Evolutionary conservation across 331 rosid species (phyloP).

Genomic region (Rosa hybrid): DNA sequence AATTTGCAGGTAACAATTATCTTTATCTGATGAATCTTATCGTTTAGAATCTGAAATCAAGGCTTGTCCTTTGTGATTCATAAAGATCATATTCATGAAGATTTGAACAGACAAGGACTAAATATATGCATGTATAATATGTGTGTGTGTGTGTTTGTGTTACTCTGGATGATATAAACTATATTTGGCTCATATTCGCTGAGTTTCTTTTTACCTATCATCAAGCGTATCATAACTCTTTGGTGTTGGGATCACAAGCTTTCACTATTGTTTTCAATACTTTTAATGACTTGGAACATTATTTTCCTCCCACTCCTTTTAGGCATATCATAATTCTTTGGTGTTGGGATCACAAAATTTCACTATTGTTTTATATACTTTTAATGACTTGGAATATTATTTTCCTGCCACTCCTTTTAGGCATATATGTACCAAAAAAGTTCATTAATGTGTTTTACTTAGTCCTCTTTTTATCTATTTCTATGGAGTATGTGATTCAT

Average conservation of each 20-base stretch:
- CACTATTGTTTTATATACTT: neutral
- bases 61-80: neutral
- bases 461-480: constrained; percentile 23
- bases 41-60: neutral
- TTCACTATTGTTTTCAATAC: neutral
- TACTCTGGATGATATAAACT: neutral
- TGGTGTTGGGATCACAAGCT: neutral
- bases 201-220: neutral
- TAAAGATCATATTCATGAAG: neutral
- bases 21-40: constrained; percentile 8
- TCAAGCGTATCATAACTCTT: neutral
- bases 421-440: neutral
- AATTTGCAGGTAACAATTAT: constrained; percentile 76
- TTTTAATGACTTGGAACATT: neutral
- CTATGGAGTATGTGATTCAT: constrained; percentile 20
- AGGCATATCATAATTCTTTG: too few species aligned
- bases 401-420: neutral
- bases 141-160: neutral
- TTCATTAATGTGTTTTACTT: constrained; percentile 9
- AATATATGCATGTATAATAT: neutral
- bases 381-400: neutral
- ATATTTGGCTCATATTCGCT: neutral
- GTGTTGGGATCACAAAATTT: neutral
- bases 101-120: neutral
- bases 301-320: neutral